Conservation (phyloP, 257 asterid species). For the Oldenlandia corymbosa region DNA sequence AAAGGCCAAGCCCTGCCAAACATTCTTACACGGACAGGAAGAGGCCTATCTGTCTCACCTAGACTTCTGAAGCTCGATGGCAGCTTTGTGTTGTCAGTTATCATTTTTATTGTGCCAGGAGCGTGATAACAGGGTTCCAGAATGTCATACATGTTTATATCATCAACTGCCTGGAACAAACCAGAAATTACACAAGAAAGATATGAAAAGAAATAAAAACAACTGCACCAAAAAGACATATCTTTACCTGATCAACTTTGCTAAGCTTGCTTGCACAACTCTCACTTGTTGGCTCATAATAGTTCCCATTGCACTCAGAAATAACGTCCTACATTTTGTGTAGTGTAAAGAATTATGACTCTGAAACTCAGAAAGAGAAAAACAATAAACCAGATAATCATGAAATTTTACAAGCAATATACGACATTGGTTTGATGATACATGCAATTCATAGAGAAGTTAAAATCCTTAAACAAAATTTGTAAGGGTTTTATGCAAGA, state of each 20-base stretch:
- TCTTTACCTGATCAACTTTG: constrained; percentile 55
- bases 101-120: constrained; percentile 29
- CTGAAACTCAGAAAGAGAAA: background rate
- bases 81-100: constrained; percentile 32
- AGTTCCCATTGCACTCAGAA: constrained; percentile 62
- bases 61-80: constrained; percentile 83
- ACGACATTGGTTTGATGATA: background rate
- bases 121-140: constrained; percentile 89
- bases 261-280: constrained; percentile 48
- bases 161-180: constrained; percentile 48
- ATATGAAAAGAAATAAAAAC: background rate
- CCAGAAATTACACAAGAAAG: constrained; percentile 1
- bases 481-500: no score
- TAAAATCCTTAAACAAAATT: background rate
- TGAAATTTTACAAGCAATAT: background rate
- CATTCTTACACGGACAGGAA: constrained; percentile 70
- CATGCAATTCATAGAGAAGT: background rate
- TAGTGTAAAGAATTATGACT: background rate
- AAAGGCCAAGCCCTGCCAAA: constrained; percentile 98
- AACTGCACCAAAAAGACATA: background rate
- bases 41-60: constrained; percentile 90
- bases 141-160: constrained; percentile 65
- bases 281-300: constrained; percentile 36
- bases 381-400: background rate
- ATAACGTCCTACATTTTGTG: constrained; percentile 44